Evolutionary conservation across 345 rosid species (phyloP).

Genomic region (Kandelia obovata): DNA sequence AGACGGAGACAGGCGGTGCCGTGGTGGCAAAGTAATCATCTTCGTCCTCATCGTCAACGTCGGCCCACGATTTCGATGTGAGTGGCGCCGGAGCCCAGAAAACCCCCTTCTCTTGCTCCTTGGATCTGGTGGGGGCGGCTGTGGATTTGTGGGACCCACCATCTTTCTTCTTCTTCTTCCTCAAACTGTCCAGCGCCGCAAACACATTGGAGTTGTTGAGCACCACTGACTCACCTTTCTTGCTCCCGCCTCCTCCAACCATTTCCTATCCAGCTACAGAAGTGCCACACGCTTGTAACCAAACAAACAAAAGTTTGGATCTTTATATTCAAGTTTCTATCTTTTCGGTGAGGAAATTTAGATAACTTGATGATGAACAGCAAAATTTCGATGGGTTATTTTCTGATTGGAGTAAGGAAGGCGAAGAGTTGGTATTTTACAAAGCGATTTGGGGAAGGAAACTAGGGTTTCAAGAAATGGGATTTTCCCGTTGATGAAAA

Average conservation of each 20-base stretch:
- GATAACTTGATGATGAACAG: background rate
- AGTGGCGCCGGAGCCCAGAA: conserved; percentile 53
- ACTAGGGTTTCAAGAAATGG: background rate
- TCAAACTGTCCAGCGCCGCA: conserved; percentile 52
- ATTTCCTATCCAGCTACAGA: conserved; percentile 13
- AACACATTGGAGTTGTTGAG: conserved; percentile 54
- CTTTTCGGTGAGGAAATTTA: background rate
- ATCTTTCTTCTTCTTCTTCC: conserved; percentile 55
- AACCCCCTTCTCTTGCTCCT: conserved; percentile 43
- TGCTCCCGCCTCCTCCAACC: conserved; percentile 48
- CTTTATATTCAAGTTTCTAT: background rate
- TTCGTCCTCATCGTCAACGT: conserved; percentile 47
- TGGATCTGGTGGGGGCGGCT: conserved; percentile 13
- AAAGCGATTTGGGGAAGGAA: background rate
- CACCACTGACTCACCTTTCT: conserved; percentile 48
- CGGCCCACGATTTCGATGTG: conserved; percentile 54
- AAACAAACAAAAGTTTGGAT: background rate
- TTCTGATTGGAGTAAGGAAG: background rate
- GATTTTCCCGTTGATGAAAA: background rate
- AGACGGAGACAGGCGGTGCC: conserved; percentile 40
- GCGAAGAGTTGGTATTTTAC: background rate
- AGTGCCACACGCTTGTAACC: background rate
- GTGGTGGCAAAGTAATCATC: conserved; percentile 57
- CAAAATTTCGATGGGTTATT: background rate
- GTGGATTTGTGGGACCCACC: conserved; percentile 25